Percentiles rank a stretch among this genome's conserved stretches.
Conservation (phyloP, 2,329 filamentous ascomycete genomes). For the Kalaharituber pfeilii region DNA sequence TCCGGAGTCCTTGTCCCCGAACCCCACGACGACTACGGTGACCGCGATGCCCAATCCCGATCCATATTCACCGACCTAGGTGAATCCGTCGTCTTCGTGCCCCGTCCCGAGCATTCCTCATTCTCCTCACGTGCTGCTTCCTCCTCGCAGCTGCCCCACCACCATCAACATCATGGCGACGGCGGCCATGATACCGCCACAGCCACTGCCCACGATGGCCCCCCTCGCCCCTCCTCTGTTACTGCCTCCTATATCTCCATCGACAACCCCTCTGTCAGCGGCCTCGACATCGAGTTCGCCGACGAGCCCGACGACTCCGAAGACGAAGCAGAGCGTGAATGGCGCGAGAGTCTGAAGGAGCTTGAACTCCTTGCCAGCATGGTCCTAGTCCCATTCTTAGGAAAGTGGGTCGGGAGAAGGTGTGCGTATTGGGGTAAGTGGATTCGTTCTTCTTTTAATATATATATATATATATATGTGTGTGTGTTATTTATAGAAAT, state of each 20-base stretch:
- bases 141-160: neutral
- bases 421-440: conserved; percentile 88
- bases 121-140: too few species aligned
- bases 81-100: neutral
- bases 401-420: conserved; percentile 86
- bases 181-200: neutral
- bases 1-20: neutral
- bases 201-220: neutral
- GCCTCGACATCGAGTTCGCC: neutral
- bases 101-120: neutral
- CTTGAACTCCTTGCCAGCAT: conserved; percentile 83
- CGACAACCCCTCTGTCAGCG: neutral
- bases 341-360: conserved; percentile 87
- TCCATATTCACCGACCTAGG: neutral
- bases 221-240: neutral
- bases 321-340: conserved; percentile 83
- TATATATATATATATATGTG: neutral
- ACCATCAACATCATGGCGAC: too few species aligned
- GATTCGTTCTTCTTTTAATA: neutral
- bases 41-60: neutral
- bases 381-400: conserved; percentile 82
- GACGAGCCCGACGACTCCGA: conserved; percentile 33
- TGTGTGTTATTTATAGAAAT: neutral
- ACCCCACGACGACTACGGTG: neutral
- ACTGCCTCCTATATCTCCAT: neutral